These are phyloP conservation scores for Blastobotrys persicus DNA, from an alignment of 1,139 yeast genomes.

Conservation along the genomic window DNA sequence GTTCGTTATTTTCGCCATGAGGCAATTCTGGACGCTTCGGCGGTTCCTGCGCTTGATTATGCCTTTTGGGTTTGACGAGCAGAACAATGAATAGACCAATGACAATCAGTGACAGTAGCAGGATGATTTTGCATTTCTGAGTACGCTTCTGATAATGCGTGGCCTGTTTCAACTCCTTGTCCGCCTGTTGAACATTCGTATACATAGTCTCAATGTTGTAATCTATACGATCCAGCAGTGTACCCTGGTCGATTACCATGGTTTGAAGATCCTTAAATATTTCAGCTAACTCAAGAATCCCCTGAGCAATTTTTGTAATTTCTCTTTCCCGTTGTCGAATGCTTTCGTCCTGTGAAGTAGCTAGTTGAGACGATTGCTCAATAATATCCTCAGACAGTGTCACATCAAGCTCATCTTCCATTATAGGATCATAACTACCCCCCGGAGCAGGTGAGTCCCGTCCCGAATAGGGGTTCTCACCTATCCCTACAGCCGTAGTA, in stretches of 20 bases:
- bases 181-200: constrained; percentile 71
- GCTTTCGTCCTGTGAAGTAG: constrained; percentile 33
- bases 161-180: constrained; percentile 73
- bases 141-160: constrained; percentile 81
- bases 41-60: constrained; percentile 18
- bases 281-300: constrained; percentile 87
- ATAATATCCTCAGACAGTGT: constrained; percentile 44
- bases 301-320: constrained; percentile 86
- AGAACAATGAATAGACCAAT: constrained; percentile 69
- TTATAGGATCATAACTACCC: constrained; percentile 20
- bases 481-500: constrained; percentile 19
- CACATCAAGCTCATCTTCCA: constrained; percentile 42
- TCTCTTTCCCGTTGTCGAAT: constrained; percentile 81
- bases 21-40: constrained; percentile 15
- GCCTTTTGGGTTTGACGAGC: constrained; percentile 59
- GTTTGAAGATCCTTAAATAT: constrained; percentile 92
- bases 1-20: constrained; percentile 8
- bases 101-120: constrained; percentile 67
- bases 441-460: constrained; percentile 38
- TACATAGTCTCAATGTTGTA: constrained; percentile 81
- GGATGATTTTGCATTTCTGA: constrained; percentile 84
- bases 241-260: constrained; percentile 93
- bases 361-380: constrained; percentile 34
- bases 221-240: constrained; percentile 87
- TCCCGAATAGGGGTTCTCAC: constrained; percentile 10